Percentiles rank a stretch among this genome's conserved stretches.
Evolutionary conservation across 164 flowering plant species (phyloP).

Genomic region (Magnolia changhungtana): DNA sequence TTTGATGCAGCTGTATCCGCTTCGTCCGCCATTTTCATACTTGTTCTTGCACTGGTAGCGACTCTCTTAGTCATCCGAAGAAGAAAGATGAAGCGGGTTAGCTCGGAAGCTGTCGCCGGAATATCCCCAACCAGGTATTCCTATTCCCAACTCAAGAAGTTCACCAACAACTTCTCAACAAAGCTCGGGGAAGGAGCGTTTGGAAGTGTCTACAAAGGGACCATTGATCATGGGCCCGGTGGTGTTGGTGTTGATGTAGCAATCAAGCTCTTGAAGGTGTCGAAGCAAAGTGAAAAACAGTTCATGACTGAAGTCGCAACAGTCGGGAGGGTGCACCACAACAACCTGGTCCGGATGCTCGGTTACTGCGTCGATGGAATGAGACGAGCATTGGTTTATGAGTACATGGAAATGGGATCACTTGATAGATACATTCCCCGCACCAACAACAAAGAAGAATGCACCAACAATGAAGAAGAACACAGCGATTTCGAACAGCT

Average conservation of each 20-base stretch:
- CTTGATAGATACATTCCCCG: slow-evolving; percentile 5
- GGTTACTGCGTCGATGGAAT: not conserved
- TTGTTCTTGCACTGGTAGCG: not conserved
- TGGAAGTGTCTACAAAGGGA: slow-evolving; percentile 16
- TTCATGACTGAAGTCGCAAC: slow-evolving; percentile 12
- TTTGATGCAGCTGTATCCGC: not conserved
- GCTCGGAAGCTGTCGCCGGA: not conserved
- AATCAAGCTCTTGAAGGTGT: slow-evolving; percentile 3
- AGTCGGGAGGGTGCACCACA: not conserved
- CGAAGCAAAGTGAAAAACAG: slow-evolving; percentile 2
- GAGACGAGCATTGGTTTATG: slow-evolving; percentile 2
- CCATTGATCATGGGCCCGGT: not conserved
- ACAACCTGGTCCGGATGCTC: slow-evolving; percentile 1
- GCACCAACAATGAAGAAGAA: not conserved
- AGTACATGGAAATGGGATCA: slow-evolving; percentile 14
- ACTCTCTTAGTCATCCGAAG: not conserved
- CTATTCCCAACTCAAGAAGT: not conserved
- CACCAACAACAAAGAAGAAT: not conserved
- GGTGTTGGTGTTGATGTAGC: not conserved
- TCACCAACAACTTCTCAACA: slow-evolving; percentile 1
- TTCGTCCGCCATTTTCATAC: not conserved
- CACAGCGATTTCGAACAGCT: not conserved
- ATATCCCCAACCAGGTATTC: slow-evolving; percentile 4
- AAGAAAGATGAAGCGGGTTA: not conserved
- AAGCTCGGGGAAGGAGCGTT: slow-evolving; percentile 14